Evolutionary conservation across 2,329 filamentous ascomycete genomes (phyloP).

Genomic region (Chalara sp.): DNA sequence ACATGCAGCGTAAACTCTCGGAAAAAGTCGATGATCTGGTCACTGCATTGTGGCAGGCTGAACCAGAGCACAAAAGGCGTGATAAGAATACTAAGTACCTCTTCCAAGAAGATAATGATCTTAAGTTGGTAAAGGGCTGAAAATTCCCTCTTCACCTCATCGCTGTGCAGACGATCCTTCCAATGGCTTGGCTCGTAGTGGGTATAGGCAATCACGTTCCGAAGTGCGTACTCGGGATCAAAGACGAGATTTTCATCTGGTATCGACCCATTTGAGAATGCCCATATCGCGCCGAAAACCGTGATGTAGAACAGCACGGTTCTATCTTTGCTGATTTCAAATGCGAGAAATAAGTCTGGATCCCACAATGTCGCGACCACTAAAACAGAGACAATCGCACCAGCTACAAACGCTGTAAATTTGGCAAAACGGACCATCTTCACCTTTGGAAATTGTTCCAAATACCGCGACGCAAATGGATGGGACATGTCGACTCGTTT

Average conservation of each 20-base stretch:
- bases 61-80: conserved; percentile 86
- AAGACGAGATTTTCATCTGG: conserved; percentile 86
- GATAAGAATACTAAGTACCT: conserved; percentile 85
- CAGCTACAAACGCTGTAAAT: conserved; percentile 81
- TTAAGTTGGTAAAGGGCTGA: conserved; percentile 87
- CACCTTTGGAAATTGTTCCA: conserved; percentile 94
- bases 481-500: conserved; percentile 91
- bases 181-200: conserved; percentile 88
- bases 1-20: conserved; percentile 96
- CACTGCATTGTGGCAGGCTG: conserved; percentile 79
- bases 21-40: conserved; percentile 95
- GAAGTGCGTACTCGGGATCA: conserved; percentile 83
- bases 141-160: conserved; percentile 89
- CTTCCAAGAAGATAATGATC: conserved; percentile 84
- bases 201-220: conserved; percentile 85
- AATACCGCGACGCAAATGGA: conserved; percentile 83
- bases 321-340: conserved; percentile 83
- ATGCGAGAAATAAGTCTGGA: conserved; percentile 81
- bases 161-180: conserved; percentile 84
- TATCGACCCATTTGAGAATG: conserved; percentile 72
- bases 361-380: conserved; percentile 81
- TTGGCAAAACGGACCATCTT: conserved; percentile 81
- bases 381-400: conserved; percentile 79
- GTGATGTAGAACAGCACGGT: conserved; percentile 89
- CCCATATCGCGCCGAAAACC: conserved; percentile 76